Conservation (phyloP, 1,284 basidiomycete genomes). For the Ustilago xerochloae region DNA sequence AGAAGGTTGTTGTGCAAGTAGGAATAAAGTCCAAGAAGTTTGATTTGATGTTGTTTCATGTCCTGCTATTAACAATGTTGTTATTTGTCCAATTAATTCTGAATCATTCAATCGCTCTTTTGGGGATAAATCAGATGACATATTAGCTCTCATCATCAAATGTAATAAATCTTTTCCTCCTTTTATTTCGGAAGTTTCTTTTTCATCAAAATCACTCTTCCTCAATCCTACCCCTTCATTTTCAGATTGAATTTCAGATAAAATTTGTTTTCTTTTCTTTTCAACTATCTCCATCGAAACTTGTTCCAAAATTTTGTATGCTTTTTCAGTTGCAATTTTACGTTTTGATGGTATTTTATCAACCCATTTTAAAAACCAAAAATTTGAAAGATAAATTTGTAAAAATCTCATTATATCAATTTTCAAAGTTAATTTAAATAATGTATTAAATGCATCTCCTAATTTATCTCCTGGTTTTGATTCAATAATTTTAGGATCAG, state of each 20-base stretch:
- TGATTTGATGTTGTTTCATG: conserved; percentile 66
- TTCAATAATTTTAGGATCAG: conserved; percentile 12
- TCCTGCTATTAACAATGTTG: conserved; percentile 62
- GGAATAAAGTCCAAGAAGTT: conserved; percentile 58
- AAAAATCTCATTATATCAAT: conserved; percentile 40
- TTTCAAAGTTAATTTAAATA: conserved; percentile 40
- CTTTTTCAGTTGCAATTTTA: conserved; percentile 27
- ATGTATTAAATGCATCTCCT: conserved; percentile 38
- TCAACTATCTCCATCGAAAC: conserved; percentile 51
- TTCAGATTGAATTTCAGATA: conserved; percentile 43
- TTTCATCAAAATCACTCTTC: conserved; percentile 56
- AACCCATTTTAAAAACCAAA: conserved; percentile 56
- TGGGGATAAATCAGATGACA: conserved; percentile 52
- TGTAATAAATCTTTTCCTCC: conserved; percentile 60
- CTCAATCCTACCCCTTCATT: conserved; percentile 24
- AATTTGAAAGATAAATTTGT: conserved; percentile 49
- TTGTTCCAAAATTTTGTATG: conserved; percentile 42
- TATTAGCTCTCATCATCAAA: conserved; percentile 63
- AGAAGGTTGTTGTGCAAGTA: conserved; percentile 40
- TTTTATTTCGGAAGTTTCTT: conserved; percentile 7
- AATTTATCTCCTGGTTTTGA: conserved; percentile 39
- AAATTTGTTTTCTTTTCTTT: conserved; percentile 50
- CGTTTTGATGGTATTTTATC: conserved; percentile 54
- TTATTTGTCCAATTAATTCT: conserved; percentile 61
- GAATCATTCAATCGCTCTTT: conserved; percentile 52